Evolutionary conservation across 164 flowering plant species (phyloP).

Genomic region (Echeveria elegans): DNA sequence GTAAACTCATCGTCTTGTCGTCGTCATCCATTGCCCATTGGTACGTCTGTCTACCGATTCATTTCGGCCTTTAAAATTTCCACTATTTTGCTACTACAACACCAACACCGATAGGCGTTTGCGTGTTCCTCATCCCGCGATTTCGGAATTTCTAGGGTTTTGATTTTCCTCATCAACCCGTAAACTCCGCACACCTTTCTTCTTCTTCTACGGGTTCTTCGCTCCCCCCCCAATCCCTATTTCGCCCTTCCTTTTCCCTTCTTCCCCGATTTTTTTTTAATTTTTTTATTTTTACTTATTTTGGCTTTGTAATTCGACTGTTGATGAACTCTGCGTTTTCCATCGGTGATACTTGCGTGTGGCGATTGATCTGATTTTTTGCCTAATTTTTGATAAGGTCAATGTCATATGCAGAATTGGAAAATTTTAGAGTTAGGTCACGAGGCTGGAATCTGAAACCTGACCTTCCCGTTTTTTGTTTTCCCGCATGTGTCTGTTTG

Average conservation of each 20-base stretch:
- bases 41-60: too few relatives aligned
- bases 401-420: neutral
- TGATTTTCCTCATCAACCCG: neutral
- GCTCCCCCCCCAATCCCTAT: neutral
- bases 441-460: neutral
- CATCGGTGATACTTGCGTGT: neutral
- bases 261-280: too few relatives aligned
- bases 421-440: neutral
- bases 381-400: neutral
- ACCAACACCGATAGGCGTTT: too few relatives aligned
- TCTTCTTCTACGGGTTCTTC: constrained; percentile 1
- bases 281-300: neutral
- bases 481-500: neutral
- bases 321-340: neutral
- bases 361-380: neutral
- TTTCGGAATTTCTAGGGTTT: constrained; percentile 3
- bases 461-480: neutral
- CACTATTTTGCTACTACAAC: too few relatives aligned
- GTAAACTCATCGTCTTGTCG: too few relatives aligned
- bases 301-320: neutral
- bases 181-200: neutral
- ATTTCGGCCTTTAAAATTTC: too few relatives aligned
- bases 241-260: neutral
- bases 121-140: constrained; percentile 6
- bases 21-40: too few relatives aligned